Evolutionary conservation across 1,284 basidiomycete species (phyloP).

Genomic region (Heterobasidion annosum): DNA sequence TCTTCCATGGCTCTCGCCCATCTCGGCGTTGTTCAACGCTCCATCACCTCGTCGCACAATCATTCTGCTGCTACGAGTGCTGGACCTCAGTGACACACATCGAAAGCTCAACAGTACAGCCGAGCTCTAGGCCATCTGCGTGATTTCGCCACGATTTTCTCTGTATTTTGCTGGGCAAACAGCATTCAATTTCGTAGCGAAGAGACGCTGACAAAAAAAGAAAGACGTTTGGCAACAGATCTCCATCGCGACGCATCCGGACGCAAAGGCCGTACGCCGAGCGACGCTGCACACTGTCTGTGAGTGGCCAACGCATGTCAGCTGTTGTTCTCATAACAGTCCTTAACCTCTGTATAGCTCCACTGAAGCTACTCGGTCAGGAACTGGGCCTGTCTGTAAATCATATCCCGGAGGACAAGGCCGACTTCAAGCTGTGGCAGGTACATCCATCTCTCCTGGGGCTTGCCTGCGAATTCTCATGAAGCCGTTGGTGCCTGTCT

Average conservation of each 20-base stretch:
- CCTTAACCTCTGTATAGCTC: slow-evolving; percentile 29
- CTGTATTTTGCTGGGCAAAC: not conserved
- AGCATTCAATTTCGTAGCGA: slow-evolving; percentile 4
- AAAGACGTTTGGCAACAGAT: slow-evolving; percentile 57
- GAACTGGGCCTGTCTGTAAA: slow-evolving; percentile 41
- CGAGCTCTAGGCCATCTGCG: not conserved
- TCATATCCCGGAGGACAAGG: slow-evolving; percentile 45
- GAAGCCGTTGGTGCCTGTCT: not conserved
- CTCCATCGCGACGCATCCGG: slow-evolving; percentile 52
- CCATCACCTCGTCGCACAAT: not conserved
- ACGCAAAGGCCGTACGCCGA: slow-evolving; percentile 41
- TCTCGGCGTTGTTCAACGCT: not conserved
- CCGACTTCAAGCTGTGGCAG: slow-evolving; percentile 51
- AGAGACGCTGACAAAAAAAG: slow-evolving; percentile 3
- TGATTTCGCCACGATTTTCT: not conserved
- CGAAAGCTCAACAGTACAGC: no score
- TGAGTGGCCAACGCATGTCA: slow-evolving; percentile 20
- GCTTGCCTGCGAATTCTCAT: slow-evolving; percentile 1
- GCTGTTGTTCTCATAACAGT: not conserved
- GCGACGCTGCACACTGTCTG: slow-evolving; percentile 42
- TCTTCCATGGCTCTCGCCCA: not conserved
- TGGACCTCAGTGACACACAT: no score
- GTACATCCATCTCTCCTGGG: slow-evolving; percentile 21
- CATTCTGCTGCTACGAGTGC: not conserved
- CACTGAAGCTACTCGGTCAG: slow-evolving; percentile 45